A percentile compares a stretch with the other conserved stretches of the same genome.
phyloP scores from a whole-genome alignment of 78 protist genomes.

The Acrasis kona region DNA sequence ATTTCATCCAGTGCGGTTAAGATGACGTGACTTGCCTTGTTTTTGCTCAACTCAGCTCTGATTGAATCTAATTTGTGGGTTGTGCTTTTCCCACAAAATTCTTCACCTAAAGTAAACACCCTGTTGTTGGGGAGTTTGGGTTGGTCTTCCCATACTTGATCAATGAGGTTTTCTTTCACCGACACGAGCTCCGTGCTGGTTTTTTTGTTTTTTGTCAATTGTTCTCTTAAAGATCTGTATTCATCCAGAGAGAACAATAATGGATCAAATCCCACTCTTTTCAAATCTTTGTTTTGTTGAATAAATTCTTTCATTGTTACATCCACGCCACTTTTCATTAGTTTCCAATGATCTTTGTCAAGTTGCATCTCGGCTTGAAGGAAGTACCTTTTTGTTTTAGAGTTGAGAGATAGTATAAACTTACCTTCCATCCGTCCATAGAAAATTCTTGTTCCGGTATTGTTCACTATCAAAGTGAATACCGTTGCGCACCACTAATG shows the following conservation, averaged over 20 bases:
- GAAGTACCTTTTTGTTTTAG: too few relatives aligned
- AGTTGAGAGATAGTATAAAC: too few relatives aligned
- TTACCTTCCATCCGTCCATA: constrained; percentile 92
- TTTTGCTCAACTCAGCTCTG: background rate
- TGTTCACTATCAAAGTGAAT: too few relatives aligned
- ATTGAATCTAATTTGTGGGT: background rate
- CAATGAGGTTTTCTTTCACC: constrained; percentile 30
- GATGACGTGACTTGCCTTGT: constrained; percentile 20
- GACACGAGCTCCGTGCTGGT: background rate
- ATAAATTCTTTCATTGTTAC: background rate
- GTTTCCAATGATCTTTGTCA: constrained; percentile 41
- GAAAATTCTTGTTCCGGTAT: constrained; percentile 28
- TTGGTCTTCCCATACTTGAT: constrained; percentile 24
- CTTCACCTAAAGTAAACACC: background rate
- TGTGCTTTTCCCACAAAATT: constrained; percentile 5
- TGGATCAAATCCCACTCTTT: background rate
- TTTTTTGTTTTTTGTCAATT: background rate
- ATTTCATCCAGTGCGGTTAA: constrained; percentile 68
- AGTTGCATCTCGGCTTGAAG: constrained; percentile 69
- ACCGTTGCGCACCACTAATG: constrained; percentile 37
- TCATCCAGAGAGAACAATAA: background rate
- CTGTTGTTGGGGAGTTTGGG: background rate
- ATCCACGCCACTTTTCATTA: constrained; percentile 48
- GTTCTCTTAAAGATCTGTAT: background rate
- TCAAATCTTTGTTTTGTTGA: background rate